phyloP scores from a whole-genome alignment of 108 stramenopile genomes.

The Nitzschia palea region DNA sequence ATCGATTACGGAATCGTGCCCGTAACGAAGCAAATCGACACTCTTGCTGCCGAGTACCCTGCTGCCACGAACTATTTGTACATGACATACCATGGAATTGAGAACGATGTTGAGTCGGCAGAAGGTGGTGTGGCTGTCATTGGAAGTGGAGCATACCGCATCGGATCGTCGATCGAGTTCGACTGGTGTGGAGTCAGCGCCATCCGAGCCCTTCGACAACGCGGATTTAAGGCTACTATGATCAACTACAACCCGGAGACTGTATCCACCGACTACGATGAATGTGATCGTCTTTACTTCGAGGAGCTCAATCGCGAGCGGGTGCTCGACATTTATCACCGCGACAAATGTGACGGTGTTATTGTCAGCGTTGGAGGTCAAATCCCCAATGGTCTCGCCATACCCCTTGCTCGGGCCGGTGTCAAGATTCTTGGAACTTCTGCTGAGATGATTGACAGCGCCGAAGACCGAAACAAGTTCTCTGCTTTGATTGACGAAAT shows the following conservation, averaged over 20 bases:
- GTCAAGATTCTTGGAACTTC: constrained; percentile 94
- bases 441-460: constrained; percentile 94
- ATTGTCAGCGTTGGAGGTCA: constrained; percentile 95
- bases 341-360: constrained; percentile 84
- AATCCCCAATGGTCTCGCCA: constrained; percentile 96
- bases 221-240: constrained; percentile 89
- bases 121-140: constrained; percentile 92
- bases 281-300: constrained; percentile 98
- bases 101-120: constrained; percentile 88
- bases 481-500: constrained; percentile 96
- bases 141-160: constrained; percentile 97
- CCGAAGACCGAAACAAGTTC: constrained; percentile 97
- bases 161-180: constrained; percentile 98
- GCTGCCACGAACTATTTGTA: constrained; percentile 98
- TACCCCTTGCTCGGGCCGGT: constrained; percentile 89
- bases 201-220: constrained; percentile 89
- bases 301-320: constrained; percentile 95
- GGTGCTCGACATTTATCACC: constrained; percentile 94
- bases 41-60: constrained; percentile 98
- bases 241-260: constrained; percentile 99
- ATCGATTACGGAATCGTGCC: constrained; percentile 74
- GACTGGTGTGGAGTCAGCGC: constrained; percentile 99
- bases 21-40: constrained; percentile 98
- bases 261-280: constrained; percentile 99
- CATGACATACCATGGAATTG: constrained; percentile 94